Evolutionary conservation across 306 rosid genomes (phyloP), one percentile per base, ranked within the genome.

Genomic region (Begonia loranthoides): DNA sequence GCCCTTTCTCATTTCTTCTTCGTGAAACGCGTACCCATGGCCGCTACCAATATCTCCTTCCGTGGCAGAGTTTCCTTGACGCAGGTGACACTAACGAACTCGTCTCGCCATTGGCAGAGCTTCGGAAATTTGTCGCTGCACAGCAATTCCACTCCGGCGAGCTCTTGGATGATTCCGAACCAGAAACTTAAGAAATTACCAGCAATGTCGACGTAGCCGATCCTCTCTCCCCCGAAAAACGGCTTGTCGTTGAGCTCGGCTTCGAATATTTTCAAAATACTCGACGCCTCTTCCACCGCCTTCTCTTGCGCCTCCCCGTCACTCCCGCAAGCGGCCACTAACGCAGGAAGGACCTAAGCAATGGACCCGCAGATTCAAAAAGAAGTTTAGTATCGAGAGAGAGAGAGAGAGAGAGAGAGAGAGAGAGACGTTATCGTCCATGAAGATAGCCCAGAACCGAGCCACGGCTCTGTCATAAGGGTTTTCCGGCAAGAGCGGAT

Each of bases 391-490:
- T 41, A 9, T 41, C 22, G 15, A 9, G 45, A 41, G 45, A 9
- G 45, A 9, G 13, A 41, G 45, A 41, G 10, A 9, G 45, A 12
- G 47, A 43, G 15, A 43, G 47, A 81, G 36, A 28, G 9, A 28
- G 36, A 28, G 36, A 4, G 36, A 28, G 36, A 28, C 36, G 82
- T 76, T 78, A 10, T 76, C 95, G 14, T 84, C 82, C 0, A 81
- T 11, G 69, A 81, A 70, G 22, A 53, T 79, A 12, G 82, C 61
- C 93, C 86, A 86, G 41, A 86, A 86, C 12, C 83, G 80, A 6
- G 86, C 77, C 1, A 17, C 9, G 52, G 95, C 77, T 66, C 64
- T 74, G 9, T 64, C 58, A 11, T 39, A 60, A 15, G 83, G 80
- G 9, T 77, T 53, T 13, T 13, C 1, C 2, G 93, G 84, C 58